Evolutionary conservation across 2,329 filamentous ascomycete species (phyloP).

Genomic region (Aureobasidium subglaciale): DNA sequence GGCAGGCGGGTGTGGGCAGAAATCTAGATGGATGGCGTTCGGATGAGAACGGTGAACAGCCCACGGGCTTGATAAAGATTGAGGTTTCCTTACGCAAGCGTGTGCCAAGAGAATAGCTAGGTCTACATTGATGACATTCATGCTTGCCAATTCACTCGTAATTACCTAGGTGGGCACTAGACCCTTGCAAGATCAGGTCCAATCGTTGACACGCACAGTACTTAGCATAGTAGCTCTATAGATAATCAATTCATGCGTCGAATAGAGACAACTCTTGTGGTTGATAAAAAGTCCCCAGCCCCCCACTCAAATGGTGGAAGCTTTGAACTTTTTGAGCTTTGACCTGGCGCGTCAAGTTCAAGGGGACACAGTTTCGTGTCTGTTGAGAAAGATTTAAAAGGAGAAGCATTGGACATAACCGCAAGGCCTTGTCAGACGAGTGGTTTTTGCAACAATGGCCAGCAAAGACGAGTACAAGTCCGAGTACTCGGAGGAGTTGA

Average conservation of each 20-base stretch:
- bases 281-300: background rate
- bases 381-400: conserved; percentile 8
- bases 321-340: conserved; percentile 8
- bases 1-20: background rate
- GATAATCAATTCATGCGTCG: background rate
- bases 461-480: conserved; percentile 9
- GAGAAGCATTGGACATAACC: background rate
- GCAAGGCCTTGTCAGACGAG: background rate
- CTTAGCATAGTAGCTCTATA: no score
- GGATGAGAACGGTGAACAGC: background rate
- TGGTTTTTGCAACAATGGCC: conserved; percentile 1
- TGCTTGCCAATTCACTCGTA: no score
- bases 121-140: no score
- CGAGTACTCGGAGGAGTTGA: conserved; percentile 43
- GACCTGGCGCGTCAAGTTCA: conserved; percentile 6
- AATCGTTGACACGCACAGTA: no score
- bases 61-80: background rate
- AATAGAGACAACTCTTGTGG: background rate
- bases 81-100: background rate
- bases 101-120: background rate
- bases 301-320: background rate
- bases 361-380: conserved; percentile 12
- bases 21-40: background rate
- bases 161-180: no score
- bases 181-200: no score